Base-by-base conservation (phyloP, 202 grass and related monocot species). In the Panicum hallii region DNA sequence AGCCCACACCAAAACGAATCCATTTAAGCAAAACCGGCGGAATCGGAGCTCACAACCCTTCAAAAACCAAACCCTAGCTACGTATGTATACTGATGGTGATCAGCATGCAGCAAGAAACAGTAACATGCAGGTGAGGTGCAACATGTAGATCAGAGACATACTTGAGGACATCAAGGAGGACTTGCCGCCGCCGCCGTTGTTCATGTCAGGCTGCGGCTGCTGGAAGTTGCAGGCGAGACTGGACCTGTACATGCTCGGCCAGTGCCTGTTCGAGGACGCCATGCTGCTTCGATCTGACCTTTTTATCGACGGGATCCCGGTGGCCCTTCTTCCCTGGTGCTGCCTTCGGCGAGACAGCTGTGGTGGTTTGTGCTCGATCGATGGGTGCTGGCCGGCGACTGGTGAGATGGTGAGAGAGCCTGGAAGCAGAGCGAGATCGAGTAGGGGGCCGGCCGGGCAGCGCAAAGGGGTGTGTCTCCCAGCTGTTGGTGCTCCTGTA, bases 191-290 rank as follows among this genome's bases (percentile, higher is more conserved):
- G 80, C 77, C 56, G 73, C 55, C 72, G 78, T 85, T 89, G 82
- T 65, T 81, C 81, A 94, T 93, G 90, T 96, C 90, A 87, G 89
- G 75, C 66, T 89, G 88, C 41, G 87, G 88, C 83, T 92, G 90
- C 79, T 62, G 72, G 80, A 79, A 62, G 82, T 82, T 82, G 87
- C 88, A 89, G 86, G 83, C 90, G 26, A 91, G 97, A 9, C 88
- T 99, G 63, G 97, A 94, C 85, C 90, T 94, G 97, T 96, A 99
- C 97, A 99, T 85, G 88, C 93, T 99, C 61, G 97, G 93, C 97
- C 97, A 99, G 87, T 99, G 97, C 77, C 80, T 97, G 83, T 99
- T 97, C 5, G 97, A 92, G 49, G 97, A 99, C 63, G 97, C 91
- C 97, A 99, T 99, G 5, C 50, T 34, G 80, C 57, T 67, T 82